Evolutionary conservation across 177 flowering plant genomes (phyloP).

Genomic region (Vitis hybrid): DNA sequence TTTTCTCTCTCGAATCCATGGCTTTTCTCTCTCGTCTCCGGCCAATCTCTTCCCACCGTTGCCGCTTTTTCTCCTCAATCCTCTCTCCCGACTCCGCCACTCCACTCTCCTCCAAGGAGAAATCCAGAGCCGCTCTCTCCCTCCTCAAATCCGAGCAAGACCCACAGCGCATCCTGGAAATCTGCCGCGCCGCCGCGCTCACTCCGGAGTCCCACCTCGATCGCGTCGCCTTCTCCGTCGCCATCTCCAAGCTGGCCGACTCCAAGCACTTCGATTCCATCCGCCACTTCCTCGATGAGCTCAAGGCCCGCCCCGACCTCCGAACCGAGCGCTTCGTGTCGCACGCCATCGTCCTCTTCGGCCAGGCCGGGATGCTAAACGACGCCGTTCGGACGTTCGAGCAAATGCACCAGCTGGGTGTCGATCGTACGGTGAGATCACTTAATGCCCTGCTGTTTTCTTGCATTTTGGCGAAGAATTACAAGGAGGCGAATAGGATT

Average conservation of each 20-base stretch:
- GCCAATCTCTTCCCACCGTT: conserved; percentile 18
- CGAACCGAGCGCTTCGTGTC: conserved; percentile 49
- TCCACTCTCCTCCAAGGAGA: conserved; percentile 44
- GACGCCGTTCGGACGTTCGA: conserved; percentile 56
- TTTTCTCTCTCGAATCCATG: conserved; percentile 12
- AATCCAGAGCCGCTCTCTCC: conserved; percentile 61
- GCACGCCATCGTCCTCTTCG: conserved; percentile 68
- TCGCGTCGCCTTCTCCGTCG: conserved; percentile 65
- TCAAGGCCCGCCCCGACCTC: conserved; percentile 62
- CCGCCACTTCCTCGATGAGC: conserved; percentile 46
- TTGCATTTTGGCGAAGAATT: conserved; percentile 49
- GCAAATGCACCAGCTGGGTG: conserved; percentile 39
- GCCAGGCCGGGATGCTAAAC: conserved; percentile 67
- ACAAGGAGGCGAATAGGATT: conserved; percentile 48
- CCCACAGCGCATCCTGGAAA: conserved; percentile 69
- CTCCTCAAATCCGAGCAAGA: conserved; percentile 69
- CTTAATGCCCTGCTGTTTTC: conserved; percentile 67
- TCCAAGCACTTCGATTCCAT: conserved; percentile 40
- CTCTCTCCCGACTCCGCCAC: conserved; percentile 48
- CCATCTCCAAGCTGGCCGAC: conserved; percentile 57
- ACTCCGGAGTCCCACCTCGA: conserved; percentile 68
- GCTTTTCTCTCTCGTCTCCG: conserved; percentile 33
- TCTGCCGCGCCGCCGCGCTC: conserved; percentile 81
- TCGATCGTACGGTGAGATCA: conserved; percentile 38
- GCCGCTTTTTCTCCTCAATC: conserved; percentile 37